These are phyloP conservation scores for Ceratocystis eucalypticola DNA, from an alignment of 2,329 filamentous ascomycete genomes.

Conservation along the genomic window DNA sequence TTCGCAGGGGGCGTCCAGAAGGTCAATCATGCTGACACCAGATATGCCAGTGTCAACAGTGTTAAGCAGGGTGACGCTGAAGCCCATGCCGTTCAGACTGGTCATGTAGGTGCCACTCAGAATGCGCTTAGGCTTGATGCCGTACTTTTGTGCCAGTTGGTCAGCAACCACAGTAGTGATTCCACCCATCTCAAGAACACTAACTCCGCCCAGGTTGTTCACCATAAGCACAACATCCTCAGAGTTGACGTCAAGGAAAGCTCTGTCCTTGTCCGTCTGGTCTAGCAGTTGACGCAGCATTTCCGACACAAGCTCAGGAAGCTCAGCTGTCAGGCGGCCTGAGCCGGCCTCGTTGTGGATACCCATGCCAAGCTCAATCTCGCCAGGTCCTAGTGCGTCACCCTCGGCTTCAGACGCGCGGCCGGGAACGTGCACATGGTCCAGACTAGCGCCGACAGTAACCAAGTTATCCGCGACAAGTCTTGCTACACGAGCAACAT, in stretches of 20 bases:
- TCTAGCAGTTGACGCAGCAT: constrained; percentile 62
- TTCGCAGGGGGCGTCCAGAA: constrained; percentile 57
- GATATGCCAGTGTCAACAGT: constrained; percentile 45
- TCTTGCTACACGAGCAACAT: constrained; percentile 60
- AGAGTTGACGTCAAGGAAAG: constrained; percentile 49
- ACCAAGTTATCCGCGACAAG: constrained; percentile 63
- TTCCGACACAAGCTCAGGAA: constrained; percentile 42
- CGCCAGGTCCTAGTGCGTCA: constrained; percentile 40
- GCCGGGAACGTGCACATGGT: constrained; percentile 88
- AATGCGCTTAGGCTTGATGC: constrained; percentile 50
- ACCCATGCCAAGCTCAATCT: constrained; percentile 60
- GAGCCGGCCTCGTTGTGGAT: constrained; percentile 60
- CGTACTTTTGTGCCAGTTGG: constrained; percentile 45
- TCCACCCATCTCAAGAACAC: constrained; percentile 56
- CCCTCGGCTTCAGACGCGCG: constrained; percentile 39
- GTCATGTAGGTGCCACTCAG: constrained; percentile 65
- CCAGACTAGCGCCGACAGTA: constrained; percentile 71
- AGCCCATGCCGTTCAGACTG: constrained; percentile 61
- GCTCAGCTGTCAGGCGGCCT: constrained; percentile 36
- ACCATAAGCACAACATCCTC: constrained; percentile 55
- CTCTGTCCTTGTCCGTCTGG: constrained; percentile 51
- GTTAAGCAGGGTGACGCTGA: constrained; percentile 59
- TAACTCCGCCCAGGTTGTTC: constrained; percentile 66
- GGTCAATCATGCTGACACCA: constrained; percentile 49
- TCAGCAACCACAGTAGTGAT: constrained; percentile 55